Evolutionary conservation across 2,329 filamentous ascomycete species (phyloP), one percentile per base, ranked within the genome.

Genomic region (Stachybotrys chlorohalonatus): DNA sequence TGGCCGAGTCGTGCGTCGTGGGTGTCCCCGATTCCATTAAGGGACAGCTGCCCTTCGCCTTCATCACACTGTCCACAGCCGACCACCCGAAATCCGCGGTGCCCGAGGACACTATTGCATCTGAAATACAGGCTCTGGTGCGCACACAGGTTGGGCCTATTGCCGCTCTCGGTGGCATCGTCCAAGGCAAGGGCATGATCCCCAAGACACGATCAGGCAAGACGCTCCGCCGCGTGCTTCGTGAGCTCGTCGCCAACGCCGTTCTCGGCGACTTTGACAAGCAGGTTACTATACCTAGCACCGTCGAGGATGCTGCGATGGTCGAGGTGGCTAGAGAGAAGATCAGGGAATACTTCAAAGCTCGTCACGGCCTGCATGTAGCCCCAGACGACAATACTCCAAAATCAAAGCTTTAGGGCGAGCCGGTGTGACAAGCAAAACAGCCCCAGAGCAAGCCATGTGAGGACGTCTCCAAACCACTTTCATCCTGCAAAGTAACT

Each of bases 181-280:
- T 96, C 53, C 88, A 90, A 59, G 89, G 89, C 46, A 84, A 84
- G 60, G 86, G 86, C 15, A 92, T 95, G 79, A 96, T 96, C 53
- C 92, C 93, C 6, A 92, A 92, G 75, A 96, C 93, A 15, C 75
- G 92, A 31, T 90, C 86, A n/a, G 93, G 93, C 31, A 97, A 96
- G 79, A 96, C 90, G 5, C 70, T 96, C 56, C 78, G 92, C 4
- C 77, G 92, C 30, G 90, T 95, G 36, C 72, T 96, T 67, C 79
- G 89, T 36, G 89, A 95, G 72, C 73, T 96, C 60, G 73, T 95
- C 15, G 92, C 96, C 73, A 90, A 95, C 65, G 90, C 83, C 0
- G 83, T 86, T 6, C 80, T 86, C 56, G 89, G 82, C 1, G 82
- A 92, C 31, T 87, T 87, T 62, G 85, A 86, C 15, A 87, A 83